Evolutionary conservation across 208 protist genomes (phyloP), one percentile per base, ranked within the genome.

Genomic region (Plasmodiophora brassicae): DNA sequence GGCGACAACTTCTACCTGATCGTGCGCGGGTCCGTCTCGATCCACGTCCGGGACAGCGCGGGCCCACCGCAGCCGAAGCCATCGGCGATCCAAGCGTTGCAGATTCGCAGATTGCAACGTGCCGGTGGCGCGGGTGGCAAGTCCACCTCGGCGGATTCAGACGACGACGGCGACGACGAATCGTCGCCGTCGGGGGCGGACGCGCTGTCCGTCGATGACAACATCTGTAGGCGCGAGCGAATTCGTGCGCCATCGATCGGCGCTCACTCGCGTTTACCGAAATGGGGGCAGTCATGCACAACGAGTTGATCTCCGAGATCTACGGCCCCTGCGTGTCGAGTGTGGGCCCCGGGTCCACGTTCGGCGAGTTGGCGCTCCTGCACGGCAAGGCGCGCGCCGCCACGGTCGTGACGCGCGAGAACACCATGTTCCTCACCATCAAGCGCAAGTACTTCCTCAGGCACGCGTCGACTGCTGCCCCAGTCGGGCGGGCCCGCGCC

Each of bases 1-100:
- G 65, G 65, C 20, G 65, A 78, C 20, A 32, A 78, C n/a, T 78
- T 78, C 65, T 78, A 78, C 41, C 20, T 78, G 32, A 32, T 78
- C 20, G 65, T 38, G 5, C 20, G 5, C 41, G 65, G 32, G 41
- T 38, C 32, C n/a, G 41, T 36, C n/a, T 57, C 50, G 50, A 14
- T 14, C 14, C 50, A 28, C 50, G 25, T 57, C 50, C 50, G 50
- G 50, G 25, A 28, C 25, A 25, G 50, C 50, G 25, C 25, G 25
- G 14, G 14, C 14, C 50, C 50, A 57, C 14, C 25, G 25, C 25
- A 57, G 14, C 50, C 20, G 10, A 14, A 78, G 65, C 32, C 32
- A 5, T 78, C 65, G 32, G 65, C n/a, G n/a, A n/a, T n/a, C n/a
- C n/a, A n/a, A n/a, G n/a, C n/a, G n/a, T n/a, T 78, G 20, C 41